Percentiles rank a stretch among this genome's conserved stretches.
phyloP scores from a whole-genome alignment of 257 asterid genomes.

The Mitragyna speciosa region DNA sequence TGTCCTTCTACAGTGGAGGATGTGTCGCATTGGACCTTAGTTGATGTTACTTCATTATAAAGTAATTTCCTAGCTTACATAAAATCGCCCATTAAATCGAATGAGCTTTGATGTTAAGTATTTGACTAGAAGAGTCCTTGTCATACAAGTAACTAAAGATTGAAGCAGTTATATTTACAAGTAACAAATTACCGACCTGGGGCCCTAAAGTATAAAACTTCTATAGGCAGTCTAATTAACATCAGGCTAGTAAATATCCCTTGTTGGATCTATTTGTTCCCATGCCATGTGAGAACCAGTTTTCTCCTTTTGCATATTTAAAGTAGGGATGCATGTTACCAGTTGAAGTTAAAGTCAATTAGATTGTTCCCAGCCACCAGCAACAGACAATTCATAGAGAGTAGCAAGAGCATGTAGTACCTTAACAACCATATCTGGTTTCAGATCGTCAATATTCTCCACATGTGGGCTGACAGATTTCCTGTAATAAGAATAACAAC shows the following conservation, averaged over 20 bases:
- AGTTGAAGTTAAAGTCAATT: background rate
- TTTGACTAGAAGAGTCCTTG: background rate
- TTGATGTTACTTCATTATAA: background rate
- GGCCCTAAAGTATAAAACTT: background rate
- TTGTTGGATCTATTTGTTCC: background rate
- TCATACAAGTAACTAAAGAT: background rate
- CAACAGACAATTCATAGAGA: background rate
- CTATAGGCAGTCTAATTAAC: background rate
- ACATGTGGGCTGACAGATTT: conserved; percentile 35
- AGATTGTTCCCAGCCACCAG: background rate
- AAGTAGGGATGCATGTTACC: background rate
- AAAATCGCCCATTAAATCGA: background rate
- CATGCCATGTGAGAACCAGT: background rate
- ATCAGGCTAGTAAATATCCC: background rate
- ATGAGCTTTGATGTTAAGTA: background rate
- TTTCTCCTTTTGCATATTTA: background rate
- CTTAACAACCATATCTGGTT: conserved; percentile 73
- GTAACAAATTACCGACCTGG: background rate
- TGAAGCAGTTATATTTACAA: background rate
- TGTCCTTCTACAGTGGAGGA: background rate
- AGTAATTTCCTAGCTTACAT: background rate
- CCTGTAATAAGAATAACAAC: conserved; percentile 37
- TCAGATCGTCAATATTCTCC: conserved; percentile 65
- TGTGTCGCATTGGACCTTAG: background rate
- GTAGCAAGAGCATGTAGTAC: conserved; percentile 30